These are phyloP conservation scores for Bipolaris oryzae DNA, from an alignment of 2,329 filamentous ascomycete genomes.

Conservation along the genomic window DNA sequence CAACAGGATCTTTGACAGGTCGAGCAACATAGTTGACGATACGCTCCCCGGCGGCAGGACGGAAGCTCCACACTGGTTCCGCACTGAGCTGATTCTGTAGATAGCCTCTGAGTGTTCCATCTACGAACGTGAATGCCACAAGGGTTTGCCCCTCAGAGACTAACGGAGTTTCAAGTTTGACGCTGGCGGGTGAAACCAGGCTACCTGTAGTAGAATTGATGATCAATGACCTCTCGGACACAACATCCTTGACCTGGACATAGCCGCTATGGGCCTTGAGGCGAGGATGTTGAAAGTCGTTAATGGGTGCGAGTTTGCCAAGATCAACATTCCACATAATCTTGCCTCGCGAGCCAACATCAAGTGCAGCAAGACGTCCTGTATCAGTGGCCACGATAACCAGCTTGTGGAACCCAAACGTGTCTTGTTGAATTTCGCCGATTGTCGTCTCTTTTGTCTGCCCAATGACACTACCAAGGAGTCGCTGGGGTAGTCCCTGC, in stretches of 20 bases:
- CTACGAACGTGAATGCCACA: slow-evolving; percentile 41
- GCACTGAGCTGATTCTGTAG: slow-evolving; percentile 29
- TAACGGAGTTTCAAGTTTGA: slow-evolving; percentile 18
- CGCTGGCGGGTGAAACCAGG: slow-evolving; percentile 27
- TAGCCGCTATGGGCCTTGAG: slow-evolving; percentile 42
- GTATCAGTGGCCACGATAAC: slow-evolving; percentile 79
- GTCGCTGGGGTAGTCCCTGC: slow-evolving; percentile 68
- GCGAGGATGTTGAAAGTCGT: slow-evolving; percentile 67
- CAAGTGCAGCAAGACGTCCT: slow-evolving; percentile 79
- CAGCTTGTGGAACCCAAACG: slow-evolving; percentile 88
- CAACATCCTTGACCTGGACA: slow-evolving; percentile 40
- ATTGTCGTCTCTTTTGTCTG: slow-evolving; percentile 65
- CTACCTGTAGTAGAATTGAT: slow-evolving; percentile 45
- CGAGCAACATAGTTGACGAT: slow-evolving; percentile 72
- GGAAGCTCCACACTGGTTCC: slow-evolving; percentile 70
- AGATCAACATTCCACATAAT: slow-evolving; percentile 77
- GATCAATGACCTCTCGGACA: slow-evolving; percentile 31
- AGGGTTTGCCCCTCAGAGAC: slow-evolving; percentile 30
- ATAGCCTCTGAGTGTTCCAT: slow-evolving; percentile 43
- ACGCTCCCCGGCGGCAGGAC: slow-evolving; percentile 67
- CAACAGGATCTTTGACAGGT: slow-evolving; percentile 81
- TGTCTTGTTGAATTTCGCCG: slow-evolving; percentile 66
- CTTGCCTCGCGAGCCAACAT: slow-evolving; percentile 74
- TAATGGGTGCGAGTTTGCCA: slow-evolving; percentile 60
- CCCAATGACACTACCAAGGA: slow-evolving; percentile 62